Base-by-base conservation (phyloP, 306 rosid species). In the Rosa multiflora region DNA sequence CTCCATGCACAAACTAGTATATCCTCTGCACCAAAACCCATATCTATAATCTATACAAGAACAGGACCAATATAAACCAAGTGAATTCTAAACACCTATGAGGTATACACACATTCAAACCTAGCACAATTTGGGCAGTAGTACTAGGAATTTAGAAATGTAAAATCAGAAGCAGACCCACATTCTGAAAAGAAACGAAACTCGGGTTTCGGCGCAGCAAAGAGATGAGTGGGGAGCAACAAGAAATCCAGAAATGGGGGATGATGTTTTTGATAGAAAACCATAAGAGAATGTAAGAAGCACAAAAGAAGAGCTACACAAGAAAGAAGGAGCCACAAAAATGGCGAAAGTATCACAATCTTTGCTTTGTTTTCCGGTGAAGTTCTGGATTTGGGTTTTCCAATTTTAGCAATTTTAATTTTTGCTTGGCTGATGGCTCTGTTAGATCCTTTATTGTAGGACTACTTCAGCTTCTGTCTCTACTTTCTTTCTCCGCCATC, bases 381-480 rank as follows among this genome's bases (percentile, higher is more conserved):
- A 72, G 71, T 40, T 77, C 20, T 67, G 67, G 84, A 79, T 78
- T 83, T 85, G 80, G 77, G 83, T 70, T 76, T 56, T 59, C 89
- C 73, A 85, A 83, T 18, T 82, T 86, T 82, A 85, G 91, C 52
- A 83, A 78, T 67, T 8, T 48, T 10, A 5, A 79, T 75, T 78
- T 67, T 83, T 82, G 86, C 89, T 46, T 83, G 73, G 83, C 67
- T 69, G 72, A 1, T 10, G 88, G 78, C 26, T 55, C 70, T 67
- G 66, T 48, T 32, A 52, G 90, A 93, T 88, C 97, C 97, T 83
- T 59, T n/a, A 80, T 75, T 89, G 87, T 61, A 83, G 97, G 88
- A 78, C 79, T 26, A 51, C 78, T 63, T 76, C 48, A 35, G 44
- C 72, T 40, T 76, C 52, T 48, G 68, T 61, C 80, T 42, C 47